Conservation (phyloP, 805 yeast species). For the Candida corydali region DNA sequence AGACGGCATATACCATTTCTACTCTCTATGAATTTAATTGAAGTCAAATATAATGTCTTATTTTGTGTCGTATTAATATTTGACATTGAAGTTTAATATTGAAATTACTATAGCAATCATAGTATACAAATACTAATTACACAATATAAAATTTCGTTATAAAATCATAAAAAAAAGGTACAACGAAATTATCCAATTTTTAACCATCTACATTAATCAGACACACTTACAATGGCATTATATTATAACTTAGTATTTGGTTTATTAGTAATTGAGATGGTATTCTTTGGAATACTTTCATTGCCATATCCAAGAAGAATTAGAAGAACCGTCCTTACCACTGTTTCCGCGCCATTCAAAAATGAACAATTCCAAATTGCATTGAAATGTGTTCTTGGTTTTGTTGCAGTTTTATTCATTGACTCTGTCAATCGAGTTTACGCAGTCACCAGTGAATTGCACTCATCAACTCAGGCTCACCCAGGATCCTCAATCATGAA, state of each 20-base stretch:
- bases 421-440: conserved; percentile 86
- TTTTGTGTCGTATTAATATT: too few relatives aligned
- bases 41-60: too few relatives aligned
- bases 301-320: conserved; percentile 77
- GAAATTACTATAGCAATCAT: background rate
- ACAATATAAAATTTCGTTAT: background rate
- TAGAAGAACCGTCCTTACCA: conserved; percentile 62
- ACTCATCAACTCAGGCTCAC: conserved; percentile 22
- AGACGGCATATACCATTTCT: too few relatives aligned
- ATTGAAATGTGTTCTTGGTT: conserved; percentile 76
- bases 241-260: conserved; percentile 58
- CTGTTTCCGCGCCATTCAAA: conserved; percentile 65
- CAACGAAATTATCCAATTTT: background rate
- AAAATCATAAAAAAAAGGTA: background rate
- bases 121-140: background rate
- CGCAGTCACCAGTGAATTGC: conserved; percentile 61
- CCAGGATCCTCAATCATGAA: conserved; percentile 25
- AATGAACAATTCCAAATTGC: conserved; percentile 71
- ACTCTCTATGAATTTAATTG: too few relatives aligned
- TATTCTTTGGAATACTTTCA: conserved; percentile 71
- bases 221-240: conserved; percentile 30
- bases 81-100: too few relatives aligned
- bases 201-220: background rate
- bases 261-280: conserved; percentile 76
- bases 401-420: conserved; percentile 75